These are phyloP conservation scores for Solioccasus polychromus DNA, from an alignment of 768 basidiomycete species.

Conservation along the genomic window DNA sequence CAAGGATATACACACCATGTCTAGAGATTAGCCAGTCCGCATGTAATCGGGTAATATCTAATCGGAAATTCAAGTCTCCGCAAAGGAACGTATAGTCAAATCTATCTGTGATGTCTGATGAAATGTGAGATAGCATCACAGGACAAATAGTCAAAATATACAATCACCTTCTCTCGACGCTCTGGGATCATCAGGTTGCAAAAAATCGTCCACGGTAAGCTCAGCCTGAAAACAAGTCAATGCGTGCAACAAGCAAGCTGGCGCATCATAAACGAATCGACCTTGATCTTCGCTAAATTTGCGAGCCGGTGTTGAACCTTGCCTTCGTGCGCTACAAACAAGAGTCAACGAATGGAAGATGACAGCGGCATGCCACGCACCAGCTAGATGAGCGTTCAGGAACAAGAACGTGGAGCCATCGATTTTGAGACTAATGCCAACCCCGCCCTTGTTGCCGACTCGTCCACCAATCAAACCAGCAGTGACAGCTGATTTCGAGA, in stretches of 20 bases:
- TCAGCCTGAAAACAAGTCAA: conserved; percentile 49
- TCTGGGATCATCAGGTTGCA: conserved; percentile 61
- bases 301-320: conserved; percentile 76
- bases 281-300: conserved; percentile 89
- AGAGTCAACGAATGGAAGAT: not conserved
- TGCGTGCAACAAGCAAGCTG: not conserved
- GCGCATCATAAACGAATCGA: conserved; percentile 19
- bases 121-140: conserved; percentile 7
- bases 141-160: not conserved
- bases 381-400: conserved; percentile 88
- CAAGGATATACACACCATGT: conserved; percentile 48
- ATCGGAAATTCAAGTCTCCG: conserved; percentile 89
- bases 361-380: conserved; percentile 32
- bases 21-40: conserved; percentile 91
- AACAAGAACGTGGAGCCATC: conserved; percentile 83
- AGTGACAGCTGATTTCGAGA: conserved; percentile 79
- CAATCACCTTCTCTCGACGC: conserved; percentile 64
- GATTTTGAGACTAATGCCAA: conserved; percentile 85
- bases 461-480: conserved; percentile 89
- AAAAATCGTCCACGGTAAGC: conserved; percentile 75
- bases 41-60: conserved; percentile 85
- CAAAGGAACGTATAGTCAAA: conserved; percentile 89
- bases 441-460: conserved; percentile 90
- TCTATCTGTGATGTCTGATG: conserved; percentile 71
- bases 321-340: conserved; percentile 64